Base-by-base conservation (phyloP, 176 grass and related monocot species). In the Chloris gayana region DNA sequence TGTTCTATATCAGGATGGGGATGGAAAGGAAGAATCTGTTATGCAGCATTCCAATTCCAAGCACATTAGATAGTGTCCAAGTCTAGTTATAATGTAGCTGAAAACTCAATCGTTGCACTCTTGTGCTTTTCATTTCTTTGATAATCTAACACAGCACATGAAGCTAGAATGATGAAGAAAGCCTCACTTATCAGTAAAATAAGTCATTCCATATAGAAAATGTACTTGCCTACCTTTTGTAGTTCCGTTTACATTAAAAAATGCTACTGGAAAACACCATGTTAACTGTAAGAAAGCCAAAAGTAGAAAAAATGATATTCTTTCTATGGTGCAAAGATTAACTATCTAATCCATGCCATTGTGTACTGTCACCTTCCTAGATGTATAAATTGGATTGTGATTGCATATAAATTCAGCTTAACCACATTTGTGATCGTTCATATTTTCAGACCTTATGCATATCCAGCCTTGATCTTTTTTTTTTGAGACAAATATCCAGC, bases 321-420 rank as follows among this genome's bases (percentile, higher is more conserved):
- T 33, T 49, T 25, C 41, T 5, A 22, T 78, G 19, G 19, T 15
- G 47, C 6, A 50, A 65, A 17, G 13, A 31, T 30, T 14, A 45
- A 78, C 7, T 58, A 58, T 25, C 56, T 58, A 58, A 24, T 25
- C 22, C 25, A 25, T 58, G 2, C 1, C 12, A 25, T 32, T 64
- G 14, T 63, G 27, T 62, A 44, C 41, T 13, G 41, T 44, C 27
- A 50, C 42, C 30, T 66, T 51, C 27, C 30, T 50, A 8, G 44
- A 24, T 53, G 22, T 78, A 32, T n/a, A 65, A 49, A 61, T 65
- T 78, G 12, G 42, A 34, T 78, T 64, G 26, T 9, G 59, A 49
- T 11, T 66, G 21, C 31, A 46, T 34, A 18, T 66, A 50, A 65
- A 32, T 64, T 66, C 29, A 34, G 35, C 9, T 1, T 56, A 54